phyloP scores from a whole-genome alignment of 208 protist genomes.

The Acanthamoeba sp. region DNA sequence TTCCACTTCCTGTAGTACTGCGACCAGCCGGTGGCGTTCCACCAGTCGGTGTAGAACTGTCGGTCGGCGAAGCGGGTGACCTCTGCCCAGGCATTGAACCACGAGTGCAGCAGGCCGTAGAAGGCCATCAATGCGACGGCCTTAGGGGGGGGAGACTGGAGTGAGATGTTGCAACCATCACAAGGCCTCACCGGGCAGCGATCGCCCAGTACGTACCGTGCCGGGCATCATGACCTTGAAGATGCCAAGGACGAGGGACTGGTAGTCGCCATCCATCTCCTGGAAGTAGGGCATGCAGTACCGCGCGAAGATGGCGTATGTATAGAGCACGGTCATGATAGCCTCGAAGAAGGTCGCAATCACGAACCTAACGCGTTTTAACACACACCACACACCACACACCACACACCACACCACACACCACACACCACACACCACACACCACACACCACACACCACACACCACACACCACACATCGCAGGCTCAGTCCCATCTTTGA shows the following conservation, averaged over 20 bases:
- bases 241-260: constrained; percentile 58
- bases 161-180: background rate
- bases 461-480: too few species aligned
- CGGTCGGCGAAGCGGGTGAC: constrained; percentile 74
- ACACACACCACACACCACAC: too few species aligned
- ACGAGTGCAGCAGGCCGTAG: constrained; percentile 32
- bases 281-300: constrained; percentile 72
- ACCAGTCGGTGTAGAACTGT: constrained; percentile 70
- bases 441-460: too few species aligned
- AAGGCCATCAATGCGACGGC: constrained; percentile 65
- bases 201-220: background rate
- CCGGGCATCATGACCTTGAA: constrained; percentile 74
- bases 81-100: constrained; percentile 68
- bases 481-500: too few species aligned
- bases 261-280: constrained; percentile 50
- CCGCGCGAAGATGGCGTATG: constrained; percentile 61
- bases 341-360: constrained; percentile 67
- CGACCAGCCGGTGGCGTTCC: constrained; percentile 55
- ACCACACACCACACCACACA: too few species aligned
- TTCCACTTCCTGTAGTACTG: constrained; percentile 75
- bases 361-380: constrained; percentile 55
- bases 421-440: too few species aligned
- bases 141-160: background rate
- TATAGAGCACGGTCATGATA: constrained; percentile 66
- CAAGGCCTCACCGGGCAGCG: background rate